Conservation (phyloP, 495 filamentous ascomycete genomes). For the Stereocaulon alpinum region DNA sequence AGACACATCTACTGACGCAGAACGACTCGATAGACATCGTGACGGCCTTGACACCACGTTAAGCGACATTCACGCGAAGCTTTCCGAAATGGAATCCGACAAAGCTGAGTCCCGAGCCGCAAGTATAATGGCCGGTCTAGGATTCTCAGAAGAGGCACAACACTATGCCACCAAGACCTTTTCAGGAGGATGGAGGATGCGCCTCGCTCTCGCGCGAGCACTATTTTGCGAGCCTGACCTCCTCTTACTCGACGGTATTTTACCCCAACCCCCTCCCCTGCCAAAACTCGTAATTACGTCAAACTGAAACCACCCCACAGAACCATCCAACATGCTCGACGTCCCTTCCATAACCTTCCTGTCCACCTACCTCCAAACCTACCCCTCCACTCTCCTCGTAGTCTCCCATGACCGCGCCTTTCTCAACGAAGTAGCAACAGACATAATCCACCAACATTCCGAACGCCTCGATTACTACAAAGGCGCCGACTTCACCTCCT, state of each 20-base stretch:
- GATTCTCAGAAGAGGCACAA: constrained; percentile 90
- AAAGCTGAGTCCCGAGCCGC: constrained; percentile 93
- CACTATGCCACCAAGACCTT: constrained; percentile 93
- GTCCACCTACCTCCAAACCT: constrained; percentile 86
- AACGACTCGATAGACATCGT: constrained; percentile 69
- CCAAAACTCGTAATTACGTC: constrained; percentile 21
- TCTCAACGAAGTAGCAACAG: constrained; percentile 97
- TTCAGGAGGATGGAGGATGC: constrained; percentile 99
- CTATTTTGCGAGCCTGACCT: constrained; percentile 98
- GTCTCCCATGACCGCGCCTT: constrained; percentile 99
- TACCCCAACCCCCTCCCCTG: background rate
- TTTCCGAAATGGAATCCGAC: constrained; percentile 98
- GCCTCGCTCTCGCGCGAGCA: constrained; percentile 85
- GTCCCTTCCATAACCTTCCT: constrained; percentile 99
- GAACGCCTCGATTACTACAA: constrained; percentile 98
- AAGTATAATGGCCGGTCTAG: constrained; percentile 90
- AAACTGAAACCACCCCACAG: constrained; percentile 27
- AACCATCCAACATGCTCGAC: constrained; percentile 99
- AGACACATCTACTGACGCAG: constrained; percentile 78
- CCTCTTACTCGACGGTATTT: constrained; percentile 70
- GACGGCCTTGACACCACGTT: constrained; percentile 84
- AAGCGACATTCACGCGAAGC: constrained; percentile 81
- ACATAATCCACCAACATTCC: constrained; percentile 98
- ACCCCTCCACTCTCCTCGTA: constrained; percentile 90
- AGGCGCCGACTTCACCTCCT: constrained; percentile 88